phyloP scores from a whole-genome alignment of 208 protist species.

The Vickermania spadyakhi region DNA sequence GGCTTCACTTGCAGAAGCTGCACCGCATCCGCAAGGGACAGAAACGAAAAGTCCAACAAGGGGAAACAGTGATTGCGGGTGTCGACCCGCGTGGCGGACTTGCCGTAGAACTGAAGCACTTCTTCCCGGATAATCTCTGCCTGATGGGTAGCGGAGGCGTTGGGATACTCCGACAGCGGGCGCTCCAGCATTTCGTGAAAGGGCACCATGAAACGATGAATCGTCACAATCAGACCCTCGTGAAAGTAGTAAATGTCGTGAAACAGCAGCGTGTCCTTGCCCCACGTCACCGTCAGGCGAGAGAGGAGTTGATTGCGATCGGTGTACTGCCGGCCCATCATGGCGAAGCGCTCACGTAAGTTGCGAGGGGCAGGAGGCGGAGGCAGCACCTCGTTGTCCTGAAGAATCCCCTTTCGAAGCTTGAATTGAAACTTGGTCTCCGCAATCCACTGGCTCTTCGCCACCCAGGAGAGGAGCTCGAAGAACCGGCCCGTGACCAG shows the following conservation, averaged over 20 bases:
- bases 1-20: conserved; percentile 33
- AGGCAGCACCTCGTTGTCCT: conserved; percentile 60
- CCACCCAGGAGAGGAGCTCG: conserved; percentile 53
- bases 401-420: conserved; percentile 70
- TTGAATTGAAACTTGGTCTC: conserved; percentile 41
- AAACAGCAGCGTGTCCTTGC: conserved; percentile 56
- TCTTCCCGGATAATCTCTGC: conserved; percentile 7
- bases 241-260: conserved; percentile 69
- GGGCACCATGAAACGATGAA: conserved; percentile 66
- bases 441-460: conserved; percentile 30
- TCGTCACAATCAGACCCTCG: conserved; percentile 63
- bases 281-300: conserved; percentile 57
- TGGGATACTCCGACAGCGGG: conserved; percentile 11
- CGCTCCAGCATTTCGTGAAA: conserved; percentile 47
- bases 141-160: conserved; percentile 9
- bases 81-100: conserved; percentile 17
- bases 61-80: conserved; percentile 20
- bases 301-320: conserved; percentile 75
- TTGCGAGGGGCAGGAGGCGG: conserved; percentile 35
- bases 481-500: conserved; percentile 54
- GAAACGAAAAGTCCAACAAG: conserved; percentile 52
- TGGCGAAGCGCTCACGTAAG: conserved; percentile 34
- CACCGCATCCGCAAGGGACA: conserved; percentile 19
- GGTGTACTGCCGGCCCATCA: conserved; percentile 58
- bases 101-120: conserved; percentile 11